These are phyloP conservation scores for Pythium monospermum DNA, from an alignment of 352 stramenopile species.

Conservation along the genomic window DNA sequence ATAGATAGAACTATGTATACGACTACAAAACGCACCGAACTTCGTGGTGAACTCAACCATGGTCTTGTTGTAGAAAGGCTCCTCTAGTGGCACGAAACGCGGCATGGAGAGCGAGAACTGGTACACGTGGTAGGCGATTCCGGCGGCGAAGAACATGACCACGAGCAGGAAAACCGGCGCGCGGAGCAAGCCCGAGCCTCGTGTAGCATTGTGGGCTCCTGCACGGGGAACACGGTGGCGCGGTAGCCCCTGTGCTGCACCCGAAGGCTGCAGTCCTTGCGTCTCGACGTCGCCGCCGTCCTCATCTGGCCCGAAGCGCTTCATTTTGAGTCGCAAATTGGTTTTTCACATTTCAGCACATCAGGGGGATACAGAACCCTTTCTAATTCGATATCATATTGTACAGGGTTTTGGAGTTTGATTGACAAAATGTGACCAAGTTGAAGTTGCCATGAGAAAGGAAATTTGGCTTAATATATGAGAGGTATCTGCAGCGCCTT, in stretches of 20 bases:
- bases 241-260: neutral
- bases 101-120: slow-evolving; percentile 42
- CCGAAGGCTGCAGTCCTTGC: no score
- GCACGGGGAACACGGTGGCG: slow-evolving; percentile 20
- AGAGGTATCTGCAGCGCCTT: no score
- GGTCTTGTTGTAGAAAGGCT: slow-evolving; percentile 71
- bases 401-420: neutral
- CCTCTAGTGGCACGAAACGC: slow-evolving; percentile 33
- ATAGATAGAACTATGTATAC: no score
- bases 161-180: slow-evolving; percentile 23
- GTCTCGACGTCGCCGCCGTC: slow-evolving; percentile 16
- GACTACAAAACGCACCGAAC: slow-evolving; percentile 31
- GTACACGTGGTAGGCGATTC: slow-evolving; percentile 59
- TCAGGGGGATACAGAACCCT: neutral
- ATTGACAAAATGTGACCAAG: neutral
- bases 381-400: neutral
- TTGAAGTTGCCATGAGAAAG: neutral
- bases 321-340: slow-evolving; percentile 10
- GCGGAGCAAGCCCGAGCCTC: slow-evolving; percentile 16
- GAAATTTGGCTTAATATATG: no score
- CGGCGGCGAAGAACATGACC: slow-evolving; percentile 47
- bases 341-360: no score
- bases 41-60: slow-evolving; percentile 83
- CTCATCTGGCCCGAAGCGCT: slow-evolving; percentile 13
- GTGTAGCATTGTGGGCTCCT: slow-evolving; percentile 8